A percentile compares a stretch with the other conserved stretches of the same genome.
Evolutionary conservation across 1,284 basidiomycete species (phyloP).

Genomic region (Sporisorium graminicola): DNA sequence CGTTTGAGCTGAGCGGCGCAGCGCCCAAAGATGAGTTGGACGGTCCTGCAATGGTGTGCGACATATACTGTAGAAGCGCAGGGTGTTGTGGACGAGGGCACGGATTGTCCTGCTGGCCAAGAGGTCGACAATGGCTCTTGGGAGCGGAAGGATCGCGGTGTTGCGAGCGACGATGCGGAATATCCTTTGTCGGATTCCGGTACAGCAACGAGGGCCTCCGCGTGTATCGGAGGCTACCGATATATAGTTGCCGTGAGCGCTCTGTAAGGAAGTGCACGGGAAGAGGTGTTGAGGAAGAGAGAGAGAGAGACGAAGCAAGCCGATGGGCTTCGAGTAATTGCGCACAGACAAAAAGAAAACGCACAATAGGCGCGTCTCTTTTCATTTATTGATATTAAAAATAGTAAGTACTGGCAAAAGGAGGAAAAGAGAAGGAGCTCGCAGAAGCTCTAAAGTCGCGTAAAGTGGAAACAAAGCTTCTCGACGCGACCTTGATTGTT

Average conservation of each 20-base stretch:
- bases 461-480: neutral
- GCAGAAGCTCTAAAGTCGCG: neutral
- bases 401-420: neutral
- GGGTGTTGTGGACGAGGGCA: neutral
- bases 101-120: no score
- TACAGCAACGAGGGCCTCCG: no score
- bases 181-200: no score
- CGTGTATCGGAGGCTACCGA: no score
- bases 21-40: neutral
- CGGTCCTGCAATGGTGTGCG: conserved; percentile 13
- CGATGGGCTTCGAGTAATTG: conserved; percentile 1
- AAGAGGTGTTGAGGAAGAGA: conserved; percentile 1
- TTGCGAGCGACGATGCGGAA: neutral
- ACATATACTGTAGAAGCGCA: conserved; percentile 2
- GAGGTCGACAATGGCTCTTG: neutral
- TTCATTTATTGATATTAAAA: neutral
- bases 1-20: conserved; percentile 12
- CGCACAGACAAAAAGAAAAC: conserved; percentile 4
- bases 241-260: neutral
- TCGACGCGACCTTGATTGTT: no score
- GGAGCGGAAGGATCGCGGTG: neutral
- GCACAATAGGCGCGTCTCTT: conserved; percentile 1
- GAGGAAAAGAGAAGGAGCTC: no score
- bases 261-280: neutral
- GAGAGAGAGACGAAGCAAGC: neutral